A percentile compares a stretch with the other conserved stretches of the same genome.
Evolutionary conservation across 179 eudicot genomes (phyloP).

Genomic region (Camellia oleifera): DNA sequence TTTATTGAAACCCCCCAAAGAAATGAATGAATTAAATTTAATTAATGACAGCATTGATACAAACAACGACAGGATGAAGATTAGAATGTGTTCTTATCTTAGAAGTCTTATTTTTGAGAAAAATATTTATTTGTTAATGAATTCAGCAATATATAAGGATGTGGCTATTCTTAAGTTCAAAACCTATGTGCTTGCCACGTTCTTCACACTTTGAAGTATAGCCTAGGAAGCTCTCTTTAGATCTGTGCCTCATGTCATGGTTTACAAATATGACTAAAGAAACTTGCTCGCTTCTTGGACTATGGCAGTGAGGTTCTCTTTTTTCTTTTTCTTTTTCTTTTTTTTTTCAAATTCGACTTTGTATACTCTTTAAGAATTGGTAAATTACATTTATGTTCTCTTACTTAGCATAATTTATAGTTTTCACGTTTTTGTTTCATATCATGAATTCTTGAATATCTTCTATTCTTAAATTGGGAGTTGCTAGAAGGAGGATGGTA

Average conservation of each 20-base stretch:
- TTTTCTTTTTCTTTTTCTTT: too few species aligned
- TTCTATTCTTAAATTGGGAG: neutral
- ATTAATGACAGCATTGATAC: neutral
- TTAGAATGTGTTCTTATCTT: neutral
- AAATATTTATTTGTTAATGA: neutral
- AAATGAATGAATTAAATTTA: neutral
- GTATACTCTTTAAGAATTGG: neutral
- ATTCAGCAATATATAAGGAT: neutral
- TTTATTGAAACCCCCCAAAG: neutral
- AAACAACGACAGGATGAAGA: neutral
- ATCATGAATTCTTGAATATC: neutral
- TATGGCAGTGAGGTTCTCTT: neutral
- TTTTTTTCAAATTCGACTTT: neutral
- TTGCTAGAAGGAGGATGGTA: neutral
- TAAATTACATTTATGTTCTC: neutral
- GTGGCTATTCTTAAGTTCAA: neutral
- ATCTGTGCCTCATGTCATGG: neutral
- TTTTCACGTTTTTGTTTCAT: neutral
- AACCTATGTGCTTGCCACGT: neutral
- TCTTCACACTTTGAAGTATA: neutral
- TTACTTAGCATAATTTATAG: neutral
- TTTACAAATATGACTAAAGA: neutral
- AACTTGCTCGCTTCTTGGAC: conserved; percentile 6
- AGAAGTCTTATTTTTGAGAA: neutral
- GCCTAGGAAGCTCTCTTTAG: neutral